Evolutionary conservation across 306 rosid species (phyloP).

Genomic region (Dryas octopetala): DNA sequence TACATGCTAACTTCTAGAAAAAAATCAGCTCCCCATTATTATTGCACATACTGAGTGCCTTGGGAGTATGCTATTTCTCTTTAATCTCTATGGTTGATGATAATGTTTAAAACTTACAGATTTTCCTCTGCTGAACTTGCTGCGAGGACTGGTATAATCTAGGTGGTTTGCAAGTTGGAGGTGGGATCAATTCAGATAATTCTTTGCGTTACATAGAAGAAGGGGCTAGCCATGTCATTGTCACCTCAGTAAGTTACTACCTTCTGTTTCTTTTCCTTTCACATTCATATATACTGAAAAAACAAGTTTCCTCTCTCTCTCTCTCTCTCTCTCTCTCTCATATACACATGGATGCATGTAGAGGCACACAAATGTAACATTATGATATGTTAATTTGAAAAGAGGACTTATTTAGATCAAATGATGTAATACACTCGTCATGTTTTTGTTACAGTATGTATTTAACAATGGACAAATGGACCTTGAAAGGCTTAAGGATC

Average conservation of each 20-base stretch:
- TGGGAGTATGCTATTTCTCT: slow-evolving; percentile 17
- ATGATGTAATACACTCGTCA: not conserved
- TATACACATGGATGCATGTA: too few relatives aligned
- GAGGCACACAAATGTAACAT: too few relatives aligned
- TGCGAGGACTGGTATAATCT: slow-evolving; percentile 50
- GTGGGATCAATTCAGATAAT: slow-evolving; percentile 92
- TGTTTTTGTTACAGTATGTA: slow-evolving; percentile 59
- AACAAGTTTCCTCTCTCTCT: too few relatives aligned
- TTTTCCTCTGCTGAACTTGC: slow-evolving; percentile 62
- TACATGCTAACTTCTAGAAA: not conserved
- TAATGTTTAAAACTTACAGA: slow-evolving; percentile 50
- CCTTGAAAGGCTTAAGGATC: slow-evolving; percentile 74
- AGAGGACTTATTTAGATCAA: not conserved
- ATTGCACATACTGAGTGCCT: not conserved
- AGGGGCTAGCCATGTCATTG: slow-evolving; percentile 98
- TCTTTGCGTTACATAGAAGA: slow-evolving; percentile 65
- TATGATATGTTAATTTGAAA: not conserved
- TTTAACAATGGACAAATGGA: slow-evolving; percentile 93
- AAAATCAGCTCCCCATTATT: not conserved
- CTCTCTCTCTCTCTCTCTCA: too few relatives aligned
- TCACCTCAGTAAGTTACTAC: slow-evolving; percentile 70
- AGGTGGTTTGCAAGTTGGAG: slow-evolving; percentile 96
- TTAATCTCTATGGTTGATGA: slow-evolving; percentile 39
- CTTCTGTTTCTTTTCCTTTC: slow-evolving; percentile 5
- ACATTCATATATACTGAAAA: slow-evolving; percentile 1